Evolutionary conservation across 2,329 filamentous ascomycete species (phyloP), one percentile per base, ranked within the genome.

Genomic region (Trichoderma polysporum): DNA sequence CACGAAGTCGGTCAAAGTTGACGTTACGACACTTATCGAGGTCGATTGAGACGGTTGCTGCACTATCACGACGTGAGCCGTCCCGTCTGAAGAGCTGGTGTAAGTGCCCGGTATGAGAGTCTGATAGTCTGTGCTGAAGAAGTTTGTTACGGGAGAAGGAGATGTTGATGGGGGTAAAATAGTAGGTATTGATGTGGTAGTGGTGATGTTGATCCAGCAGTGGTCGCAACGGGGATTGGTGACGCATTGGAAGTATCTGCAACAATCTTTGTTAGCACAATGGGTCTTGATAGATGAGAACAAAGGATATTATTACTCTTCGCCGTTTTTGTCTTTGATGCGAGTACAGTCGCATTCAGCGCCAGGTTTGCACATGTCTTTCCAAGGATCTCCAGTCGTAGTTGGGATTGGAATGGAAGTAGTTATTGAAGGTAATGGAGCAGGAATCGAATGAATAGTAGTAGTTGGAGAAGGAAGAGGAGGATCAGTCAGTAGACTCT

Each of bases 241-340:
- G 53, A 76, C 47, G 56, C 74, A 76, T 59, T 76, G 72, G n/a
- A 74, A 74, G 61, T 71, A 76, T 53, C 74, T 76, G 12, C 4
- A 12, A 33, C 0, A 29, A 0, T 5, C 4, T 6, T 27, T 10
- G 2, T 25, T 37, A 57, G 29, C 13, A 29, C 31, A 47, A 29
- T 3, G 5, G 4, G 13, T 22, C 10, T 54, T 29, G 15, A 9
- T 22, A 27, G 13, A 22, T 17, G 2, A 39, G 17, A 22, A 10
- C 3, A 33, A 29, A 27, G 8, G 5, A 1, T 17, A 17, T 1
- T 13, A 25, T 45, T 68, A 71, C 71, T 73, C 72, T 12, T 71
- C 66, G 45, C 71, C 67, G 50, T 70, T 69, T 27, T 69, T 65
- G 58, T 73, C 68, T 22, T 67, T 41, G 45, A 76, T 73, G 10